Base-by-base conservation (phyloP, 257 asterid species). In the Jasminum sambac region DNA sequence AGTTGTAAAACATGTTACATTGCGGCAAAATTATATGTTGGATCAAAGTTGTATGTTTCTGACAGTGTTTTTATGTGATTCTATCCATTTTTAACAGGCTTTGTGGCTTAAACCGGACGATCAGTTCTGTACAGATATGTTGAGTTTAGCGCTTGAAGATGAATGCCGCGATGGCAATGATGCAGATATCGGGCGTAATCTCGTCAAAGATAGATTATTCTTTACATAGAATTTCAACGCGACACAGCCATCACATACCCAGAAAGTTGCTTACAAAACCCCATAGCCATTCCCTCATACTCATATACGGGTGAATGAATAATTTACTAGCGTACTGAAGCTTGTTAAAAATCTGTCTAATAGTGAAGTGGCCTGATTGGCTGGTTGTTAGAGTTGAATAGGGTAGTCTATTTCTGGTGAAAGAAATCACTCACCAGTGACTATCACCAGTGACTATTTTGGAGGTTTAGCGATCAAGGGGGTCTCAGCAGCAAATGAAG, bases 121-220 rank as follows among this genome's bases (percentile, higher is more conserved):
- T 66, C 91, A 91, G 17, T 93, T 93, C 70, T 90, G 92, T 79
- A 90, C 95, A 5, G 97, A 93, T 66, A 90, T 93, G 98, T 77
- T 93, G 76, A 89, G 92, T 17, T 50, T 84, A 81, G 97, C 97
- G 71, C 95, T 93, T 65, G 86, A 76, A 16, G 98, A 90, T 58
- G 98, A 93, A 74, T 80, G 93, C 77, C 85, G 78, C 24, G 81
- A 70, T 46, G 81, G 71, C 59, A 71, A 70, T 46, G 81, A 70
- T 55, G 69, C 65, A 6, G 82, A 74, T 64, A 68, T 60, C 24
- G 62, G 34, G 55, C 16, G 16, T 44, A 59, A 61, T 72, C 64
- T 24, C 72, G 67, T 21, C 67, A 50, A 6, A 66, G 50, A 48
- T 48, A 48, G 2, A 46, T 19, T 4, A n/a, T 48, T 19, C 17